Evolutionary conservation across 2,329 filamentous ascomycete species (phyloP), one percentile per base, ranked within the genome.

Genomic region (Drechslera avenae): DNA sequence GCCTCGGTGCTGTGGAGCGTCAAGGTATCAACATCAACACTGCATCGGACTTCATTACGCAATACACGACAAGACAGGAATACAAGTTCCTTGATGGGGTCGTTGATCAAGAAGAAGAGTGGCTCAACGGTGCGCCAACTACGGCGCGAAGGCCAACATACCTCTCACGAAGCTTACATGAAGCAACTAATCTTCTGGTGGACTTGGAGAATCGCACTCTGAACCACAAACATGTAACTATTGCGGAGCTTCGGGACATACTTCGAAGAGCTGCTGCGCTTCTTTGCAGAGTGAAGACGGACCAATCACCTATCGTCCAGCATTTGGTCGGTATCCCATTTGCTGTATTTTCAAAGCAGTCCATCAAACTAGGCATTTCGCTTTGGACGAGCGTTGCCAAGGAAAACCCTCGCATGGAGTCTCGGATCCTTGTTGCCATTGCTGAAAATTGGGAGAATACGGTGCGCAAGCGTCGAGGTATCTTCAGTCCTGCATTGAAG

Each of bases 311-410:
- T 1, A 87, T 97, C 48, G 86, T 91, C 10, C 89, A 93, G 66
- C 88, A 95, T 66, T 81, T 99, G 13, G 93, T 99, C 56, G 87
- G 85, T 60, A 94, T 99, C 54, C 95, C 94, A 0, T 99, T 99
- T 73, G 84, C 85, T 33, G 84, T 96, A 39, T 97, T 99, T 71
- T 95, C 89, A 4, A 96, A 96, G 71, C 89, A 96, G 66, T 94
- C 92, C 2, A 94, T 99, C 71, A 96, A 96, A 69, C 84, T 97
- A 42, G 95, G 94, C 5, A 89, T 97, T 30, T 97, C 94, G 3
- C 79, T 99, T 5, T 99, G 94, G 94, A 85, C 97, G 54, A 94
- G 94, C 19, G 90, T 97, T 12, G 95, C 97, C 66, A 94, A 97
- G 64, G 94, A 99, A 72, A 97, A 96, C 66, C 90, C 92, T 2